Conservation (phyloP, 257 asterid genomes). For the Plantago elongata region DNA sequence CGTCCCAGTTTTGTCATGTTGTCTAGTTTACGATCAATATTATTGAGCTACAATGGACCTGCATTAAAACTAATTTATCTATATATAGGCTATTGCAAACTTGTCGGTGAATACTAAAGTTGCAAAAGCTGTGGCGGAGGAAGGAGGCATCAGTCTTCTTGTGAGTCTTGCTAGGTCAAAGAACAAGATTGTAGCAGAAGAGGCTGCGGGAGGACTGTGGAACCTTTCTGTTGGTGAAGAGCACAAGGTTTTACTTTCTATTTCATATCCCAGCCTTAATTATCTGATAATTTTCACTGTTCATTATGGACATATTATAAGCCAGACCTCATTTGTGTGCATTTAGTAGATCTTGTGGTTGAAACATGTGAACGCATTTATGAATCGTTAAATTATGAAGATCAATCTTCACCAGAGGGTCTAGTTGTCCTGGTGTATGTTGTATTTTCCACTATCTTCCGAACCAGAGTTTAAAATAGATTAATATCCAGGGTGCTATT, state of each 20-base stretch:
- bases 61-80: not conserved
- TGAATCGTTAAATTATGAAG: too few relatives aligned
- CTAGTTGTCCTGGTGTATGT: too few relatives aligned
- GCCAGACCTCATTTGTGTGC: too few relatives aligned
- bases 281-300: too few relatives aligned
- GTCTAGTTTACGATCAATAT: too few relatives aligned
- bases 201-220: conserved; percentile 98
- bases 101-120: conserved; percentile 82
- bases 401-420: too few relatives aligned
- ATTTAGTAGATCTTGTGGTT: too few relatives aligned
- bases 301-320: too few relatives aligned
- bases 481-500: conserved; percentile 57
- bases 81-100: conserved; percentile 80
- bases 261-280: not conserved
- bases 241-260: conserved; percentile 57
- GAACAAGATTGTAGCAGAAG: conserved; percentile 86
- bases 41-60: not conserved
- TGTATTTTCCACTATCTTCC: not conserved
- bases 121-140: conserved; percentile 92
- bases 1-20: conserved; percentile 12
- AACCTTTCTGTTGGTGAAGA: conserved; percentile 96
- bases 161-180: conserved; percentile 66
- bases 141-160: conserved; percentile 74
- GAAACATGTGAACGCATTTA: too few relatives aligned
- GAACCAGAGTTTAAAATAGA: not conserved